phyloP scores from a whole-genome alignment of 228 moss, liverwort and hornwort genomes.

The Sphagnum fallax region DNA sequence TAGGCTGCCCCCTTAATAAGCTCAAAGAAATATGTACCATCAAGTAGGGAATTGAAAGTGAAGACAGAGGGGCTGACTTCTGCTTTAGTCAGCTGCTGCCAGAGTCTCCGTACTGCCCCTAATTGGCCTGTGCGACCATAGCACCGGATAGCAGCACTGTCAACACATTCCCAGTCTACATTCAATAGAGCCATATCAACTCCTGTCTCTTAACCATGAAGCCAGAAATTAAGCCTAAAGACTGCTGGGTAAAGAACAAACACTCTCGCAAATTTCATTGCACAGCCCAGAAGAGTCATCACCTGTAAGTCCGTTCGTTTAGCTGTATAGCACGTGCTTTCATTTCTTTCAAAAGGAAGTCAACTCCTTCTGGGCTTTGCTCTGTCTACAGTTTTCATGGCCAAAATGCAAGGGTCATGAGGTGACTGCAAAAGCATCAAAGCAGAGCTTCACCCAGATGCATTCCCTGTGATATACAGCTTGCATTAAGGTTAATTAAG shows the following conservation, averaged over 20 bases:
- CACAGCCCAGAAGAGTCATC: background rate
- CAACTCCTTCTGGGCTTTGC: constrained; percentile 58
- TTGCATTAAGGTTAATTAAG: too few species aligned
- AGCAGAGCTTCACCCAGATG: too few species aligned
- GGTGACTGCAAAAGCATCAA: too few species aligned
- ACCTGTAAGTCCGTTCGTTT: constrained; percentile 58
- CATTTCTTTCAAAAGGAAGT: constrained; percentile 40
- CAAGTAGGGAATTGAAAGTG: constrained; percentile 51
- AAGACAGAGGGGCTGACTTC: constrained; percentile 31
- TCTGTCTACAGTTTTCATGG: constrained; percentile 28
- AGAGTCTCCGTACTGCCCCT: constrained; percentile 35
- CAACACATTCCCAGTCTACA: constrained; percentile 13
- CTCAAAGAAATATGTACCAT: constrained; percentile 28
- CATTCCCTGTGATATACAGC: too few species aligned
- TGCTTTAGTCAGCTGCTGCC: constrained; percentile 35
- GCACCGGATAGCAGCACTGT: constrained; percentile 64
- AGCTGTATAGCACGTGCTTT: constrained; percentile 35
- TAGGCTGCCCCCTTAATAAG: too few species aligned
- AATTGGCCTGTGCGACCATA: constrained; percentile 53
- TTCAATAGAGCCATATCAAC: background rate
- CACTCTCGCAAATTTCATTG: too few species aligned
- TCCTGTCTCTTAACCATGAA: too few species aligned
- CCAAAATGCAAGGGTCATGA: too few species aligned
- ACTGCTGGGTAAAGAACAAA: too few species aligned
- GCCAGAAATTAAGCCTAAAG: too few species aligned